Evolutionary conservation across 257 asterid genomes (phyloP), one percentile per base, ranked within the genome.

Genomic region (Solanum etuberosum): DNA sequence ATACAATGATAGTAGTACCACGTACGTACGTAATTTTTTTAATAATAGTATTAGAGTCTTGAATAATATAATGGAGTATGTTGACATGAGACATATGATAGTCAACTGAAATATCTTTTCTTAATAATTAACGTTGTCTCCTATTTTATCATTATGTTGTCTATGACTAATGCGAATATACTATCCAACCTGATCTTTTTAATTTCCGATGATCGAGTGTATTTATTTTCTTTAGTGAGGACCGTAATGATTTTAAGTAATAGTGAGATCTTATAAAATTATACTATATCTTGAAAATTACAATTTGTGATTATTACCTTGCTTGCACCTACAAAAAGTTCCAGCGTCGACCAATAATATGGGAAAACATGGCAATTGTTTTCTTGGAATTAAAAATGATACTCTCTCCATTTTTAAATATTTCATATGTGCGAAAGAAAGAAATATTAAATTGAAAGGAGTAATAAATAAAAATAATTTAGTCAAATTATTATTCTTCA

Each of bases 21-120:
- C 83, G 51, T 74, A 72, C 78, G 43, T 71, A 34, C 21, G 12
- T 35, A 48, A 5, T 21, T 71, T 71, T 4, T 34, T 32, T 18
- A 72, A 34, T 18, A 71, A 9, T 71, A 72, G 16, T 72, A 72
- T 13, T 35, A 16, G n/a, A 16, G n/a, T 31, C 38, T 32, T 32
- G 25, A 32, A 32, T 71, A 71, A 71, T 71, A 32, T 71, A 71
- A 71, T 71, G 43, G 14, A 72, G 80, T 72, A 72, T 72, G 16
- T 72, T 72, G 46, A 34, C 78, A 71, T 18, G 37, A 31, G 68
- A 43, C 18, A 21, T 16, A 7, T 72, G 46, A 20, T 29, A n/a
- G 77, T 86, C 80, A 86, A 86, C 90, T 74, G 68, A 25, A 37
- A 71, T 54, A 86, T 88, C 81, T 72, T 81, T 70, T n/a, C 32